phyloP scores from a whole-genome alignment of 73 alveolate genomes.

The Paramecium pentaurelia region DNA sequence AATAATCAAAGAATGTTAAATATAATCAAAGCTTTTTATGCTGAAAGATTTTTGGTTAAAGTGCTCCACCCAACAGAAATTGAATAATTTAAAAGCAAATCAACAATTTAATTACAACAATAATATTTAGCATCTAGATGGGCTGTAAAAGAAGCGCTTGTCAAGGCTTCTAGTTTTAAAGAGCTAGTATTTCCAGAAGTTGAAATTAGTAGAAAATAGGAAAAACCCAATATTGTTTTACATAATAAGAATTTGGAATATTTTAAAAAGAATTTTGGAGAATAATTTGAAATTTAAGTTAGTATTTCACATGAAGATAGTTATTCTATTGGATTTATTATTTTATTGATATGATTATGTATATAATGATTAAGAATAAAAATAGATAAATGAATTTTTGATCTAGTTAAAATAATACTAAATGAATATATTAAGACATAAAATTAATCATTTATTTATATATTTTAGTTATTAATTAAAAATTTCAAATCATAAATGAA shows the following conservation, averaged over 20 bases:
- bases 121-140: slow-evolving; percentile 35
- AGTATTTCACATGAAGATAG: slow-evolving; percentile 39
- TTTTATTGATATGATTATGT: neutral
- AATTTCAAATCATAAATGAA: neutral
- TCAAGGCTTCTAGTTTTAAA: neutral
- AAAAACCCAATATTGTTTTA: neutral
- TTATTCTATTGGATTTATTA: neutral
- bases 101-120: neutral
- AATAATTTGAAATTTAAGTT: neutral
- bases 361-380: neutral
- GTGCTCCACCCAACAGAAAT: neutral
- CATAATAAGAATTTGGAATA: neutral
- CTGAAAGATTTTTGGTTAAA: neutral
- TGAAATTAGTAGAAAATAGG: neutral
- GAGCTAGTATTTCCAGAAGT: slow-evolving; percentile 18
- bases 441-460: no score
- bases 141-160: slow-evolving; percentile 31
- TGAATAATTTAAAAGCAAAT: neutral
- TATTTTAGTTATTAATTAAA: no score
- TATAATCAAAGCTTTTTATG: neutral
- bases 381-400: no score
- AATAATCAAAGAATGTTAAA: neutral
- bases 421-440: no score
- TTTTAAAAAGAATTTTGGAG: neutral
- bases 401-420: neutral